Evolutionary conservation across 345 rosid species (phyloP).

Genomic region (Citrus inodora): DNA sequence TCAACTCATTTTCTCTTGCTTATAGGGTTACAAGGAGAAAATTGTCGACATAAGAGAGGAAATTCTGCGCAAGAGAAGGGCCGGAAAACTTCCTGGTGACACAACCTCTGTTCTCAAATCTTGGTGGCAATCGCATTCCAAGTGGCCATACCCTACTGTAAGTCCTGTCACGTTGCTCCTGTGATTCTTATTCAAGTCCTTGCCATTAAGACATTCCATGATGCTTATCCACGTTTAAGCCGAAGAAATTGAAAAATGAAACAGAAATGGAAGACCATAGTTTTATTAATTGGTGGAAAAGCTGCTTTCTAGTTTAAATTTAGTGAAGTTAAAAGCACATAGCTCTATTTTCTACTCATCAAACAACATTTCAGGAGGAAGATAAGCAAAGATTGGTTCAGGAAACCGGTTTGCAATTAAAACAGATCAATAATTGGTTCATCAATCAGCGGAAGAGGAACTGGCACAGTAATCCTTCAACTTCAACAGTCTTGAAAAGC

Average conservation of each 20-base stretch:
- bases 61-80: constrained; percentile 95
- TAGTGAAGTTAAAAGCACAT: not conserved
- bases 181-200: not conserved
- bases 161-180: constrained; percentile 19
- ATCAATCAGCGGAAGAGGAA: constrained; percentile 98
- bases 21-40: constrained; percentile 94
- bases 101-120: constrained; percentile 85
- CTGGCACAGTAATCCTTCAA: constrained; percentile 93
- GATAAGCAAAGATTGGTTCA: constrained; percentile 94
- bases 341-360: not conserved
- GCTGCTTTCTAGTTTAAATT: not conserved
- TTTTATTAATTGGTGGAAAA: not conserved
- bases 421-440: constrained; percentile 99
- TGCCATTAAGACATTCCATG: not conserved
- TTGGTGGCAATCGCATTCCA: constrained; percentile 98
- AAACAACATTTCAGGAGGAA: constrained; percentile 65
- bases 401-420: constrained; percentile 93
- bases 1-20: not conserved
- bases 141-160: constrained; percentile 99
- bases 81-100: constrained; percentile 97
- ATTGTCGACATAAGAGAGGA: constrained; percentile 94
- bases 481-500: constrained; percentile 75
- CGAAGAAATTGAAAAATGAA: too few relatives aligned
- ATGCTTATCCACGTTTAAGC: not conserved
- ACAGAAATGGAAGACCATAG: too few relatives aligned